Conservation (phyloP, 495 filamentous ascomycete genomes). For the Aspergillus avenaceus region DNA sequence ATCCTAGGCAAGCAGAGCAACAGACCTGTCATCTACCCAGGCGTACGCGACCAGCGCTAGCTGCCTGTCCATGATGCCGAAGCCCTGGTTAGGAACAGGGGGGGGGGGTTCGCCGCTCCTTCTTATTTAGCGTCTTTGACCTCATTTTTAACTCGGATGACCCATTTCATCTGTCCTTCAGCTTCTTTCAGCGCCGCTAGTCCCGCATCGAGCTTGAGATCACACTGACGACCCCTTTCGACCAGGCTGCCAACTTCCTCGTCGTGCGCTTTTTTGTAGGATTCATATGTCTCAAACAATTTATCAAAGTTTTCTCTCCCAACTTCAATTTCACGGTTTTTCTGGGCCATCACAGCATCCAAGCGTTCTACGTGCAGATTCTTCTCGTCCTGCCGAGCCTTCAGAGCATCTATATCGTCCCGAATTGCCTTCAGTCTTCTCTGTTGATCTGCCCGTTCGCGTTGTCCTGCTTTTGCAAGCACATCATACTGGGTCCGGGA, state of each 20-base stretch:
- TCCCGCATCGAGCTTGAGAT: constrained; percentile 49
- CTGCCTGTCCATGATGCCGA: neutral
- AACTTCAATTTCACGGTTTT: constrained; percentile 60
- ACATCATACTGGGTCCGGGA: constrained; percentile 64
- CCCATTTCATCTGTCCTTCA: constrained; percentile 65
- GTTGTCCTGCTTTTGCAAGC: constrained; percentile 55
- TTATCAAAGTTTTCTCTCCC: constrained; percentile 56
- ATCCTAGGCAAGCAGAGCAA: neutral
- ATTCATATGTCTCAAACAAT: constrained; percentile 51
- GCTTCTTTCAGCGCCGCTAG: constrained; percentile 59
- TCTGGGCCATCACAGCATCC: constrained; percentile 63
- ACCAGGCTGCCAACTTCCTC: constrained; percentile 53
- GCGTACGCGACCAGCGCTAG: neutral
- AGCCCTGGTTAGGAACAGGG: neutral
- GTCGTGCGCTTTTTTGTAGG: constrained; percentile 63
- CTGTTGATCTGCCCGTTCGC: constrained; percentile 49
- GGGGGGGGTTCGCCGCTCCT: neutral
- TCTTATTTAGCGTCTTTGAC: constrained; percentile 45
- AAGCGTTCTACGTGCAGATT: constrained; percentile 57
- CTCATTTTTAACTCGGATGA: constrained; percentile 56
- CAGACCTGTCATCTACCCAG: constrained; percentile 3
- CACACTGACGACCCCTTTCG: constrained; percentile 47
- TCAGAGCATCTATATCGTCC: constrained; percentile 30
- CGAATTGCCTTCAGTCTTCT: constrained; percentile 28
- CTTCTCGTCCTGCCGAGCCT: constrained; percentile 37